These are phyloP conservation scores for Posidonia oceanica DNA, from an alignment of 116 monocot species.

Conservation along the genomic window DNA sequence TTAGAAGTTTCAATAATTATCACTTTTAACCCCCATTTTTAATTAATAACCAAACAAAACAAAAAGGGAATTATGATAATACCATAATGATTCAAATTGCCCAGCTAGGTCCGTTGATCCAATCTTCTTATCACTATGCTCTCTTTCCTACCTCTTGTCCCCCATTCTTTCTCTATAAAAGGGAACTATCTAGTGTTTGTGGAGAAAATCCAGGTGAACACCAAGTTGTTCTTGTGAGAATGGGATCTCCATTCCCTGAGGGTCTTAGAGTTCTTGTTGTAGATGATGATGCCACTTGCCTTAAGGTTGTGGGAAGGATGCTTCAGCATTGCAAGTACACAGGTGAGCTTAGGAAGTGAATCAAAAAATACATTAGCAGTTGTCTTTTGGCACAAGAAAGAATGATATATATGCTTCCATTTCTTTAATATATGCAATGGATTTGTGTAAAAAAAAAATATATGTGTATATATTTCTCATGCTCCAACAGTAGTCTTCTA, in stretches of 20 bases:
- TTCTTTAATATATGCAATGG: no score
- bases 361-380: not conserved
- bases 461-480: no score
- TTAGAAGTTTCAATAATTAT: no score
- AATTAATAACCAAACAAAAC: no score
- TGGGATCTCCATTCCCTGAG: conserved; percentile 7
- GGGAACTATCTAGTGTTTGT: not conserved
- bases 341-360: not conserved
- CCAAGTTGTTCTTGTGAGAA: not conserved
- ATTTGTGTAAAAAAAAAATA: no score
- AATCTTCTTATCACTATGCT: not conserved
- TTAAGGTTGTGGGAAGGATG: conserved; percentile 8
- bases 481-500: no score
- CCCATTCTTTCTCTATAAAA: not conserved
- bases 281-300: conserved; percentile 12
- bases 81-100: not conserved
- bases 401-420: no score
- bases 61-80: not conserved
- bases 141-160: not conserved
- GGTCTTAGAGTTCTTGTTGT: conserved; percentile 10
- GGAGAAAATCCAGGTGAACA: not conserved
- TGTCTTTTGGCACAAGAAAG: no score
- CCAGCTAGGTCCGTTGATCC: not conserved
- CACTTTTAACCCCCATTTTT: no score
- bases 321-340: conserved; percentile 7